Conservation (phyloP, 208 protist genomes). For the Leishmania guyanensis region DNA sequence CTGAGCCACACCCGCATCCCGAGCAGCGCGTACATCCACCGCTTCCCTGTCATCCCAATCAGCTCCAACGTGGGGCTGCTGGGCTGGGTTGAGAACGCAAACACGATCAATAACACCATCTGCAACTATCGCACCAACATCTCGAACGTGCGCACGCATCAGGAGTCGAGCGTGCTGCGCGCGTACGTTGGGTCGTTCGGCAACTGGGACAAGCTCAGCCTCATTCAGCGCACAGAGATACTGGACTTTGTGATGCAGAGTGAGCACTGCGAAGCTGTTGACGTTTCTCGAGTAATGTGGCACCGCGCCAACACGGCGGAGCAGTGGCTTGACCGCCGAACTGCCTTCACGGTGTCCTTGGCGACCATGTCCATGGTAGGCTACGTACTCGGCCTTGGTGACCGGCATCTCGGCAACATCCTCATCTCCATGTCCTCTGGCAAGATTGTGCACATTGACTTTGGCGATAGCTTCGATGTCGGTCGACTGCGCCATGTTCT, state of each 20-base stretch:
- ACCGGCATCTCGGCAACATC: conserved; percentile 99
- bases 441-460: conserved; percentile 99
- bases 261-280: conserved; percentile 85
- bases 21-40: conserved; percentile 88
- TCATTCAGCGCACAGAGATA: conserved; percentile 96
- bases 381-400: conserved; percentile 96
- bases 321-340: conserved; percentile 98
- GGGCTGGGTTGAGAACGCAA: conserved; percentile 98
- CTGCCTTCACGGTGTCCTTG: conserved; percentile 98
- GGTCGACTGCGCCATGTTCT: conserved; percentile 98
- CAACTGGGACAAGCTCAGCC: conserved; percentile 87
- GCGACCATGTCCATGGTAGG: conserved; percentile 99
- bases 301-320: conserved; percentile 96
- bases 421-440: conserved; percentile 98
- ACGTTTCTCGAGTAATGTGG: conserved; percentile 95
- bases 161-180: conserved; percentile 79
- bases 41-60: conserved; percentile 99
- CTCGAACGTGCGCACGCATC: conserved; percentile 85
- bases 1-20: conserved; percentile 91
- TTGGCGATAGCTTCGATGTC: conserved; percentile 99
- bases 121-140: conserved; percentile 96
- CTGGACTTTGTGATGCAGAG: conserved; percentile 98
- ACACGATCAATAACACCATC: conserved; percentile 99
- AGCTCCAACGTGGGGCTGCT: conserved; percentile 99
- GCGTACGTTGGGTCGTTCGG: conserved; percentile 91